Evolutionary conservation across 1,284 basidiomycete species (phyloP).

Genomic region (Mycosarcoma mackinlayi): DNA sequence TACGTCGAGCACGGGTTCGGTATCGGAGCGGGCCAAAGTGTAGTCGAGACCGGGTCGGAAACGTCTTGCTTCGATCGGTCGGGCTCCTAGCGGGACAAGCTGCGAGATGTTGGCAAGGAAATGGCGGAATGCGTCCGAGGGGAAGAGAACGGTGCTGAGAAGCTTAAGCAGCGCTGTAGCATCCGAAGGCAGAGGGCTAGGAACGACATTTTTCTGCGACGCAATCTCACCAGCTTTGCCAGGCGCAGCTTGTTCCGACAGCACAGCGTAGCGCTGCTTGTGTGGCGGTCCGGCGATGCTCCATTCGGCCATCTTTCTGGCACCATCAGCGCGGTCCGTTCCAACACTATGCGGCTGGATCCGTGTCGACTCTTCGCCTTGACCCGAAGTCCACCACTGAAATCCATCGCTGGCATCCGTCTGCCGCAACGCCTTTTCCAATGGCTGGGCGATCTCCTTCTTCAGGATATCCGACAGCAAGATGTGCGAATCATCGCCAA

Average conservation of each 20-base stretch:
- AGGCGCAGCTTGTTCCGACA: slow-evolving; percentile 37
- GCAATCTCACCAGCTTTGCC: slow-evolving; percentile 39
- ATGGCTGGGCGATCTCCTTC: slow-evolving; percentile 57
- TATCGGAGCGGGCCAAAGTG: slow-evolving; percentile 90
- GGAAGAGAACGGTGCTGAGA: slow-evolving; percentile 71
- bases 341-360: slow-evolving; percentile 59
- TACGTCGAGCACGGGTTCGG: slow-evolving; percentile 80
- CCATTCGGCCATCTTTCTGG: slow-evolving; percentile 72
- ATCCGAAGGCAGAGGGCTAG: slow-evolving; percentile 42
- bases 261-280: slow-evolving; percentile 88
- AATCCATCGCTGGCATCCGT: slow-evolving; percentile 76
- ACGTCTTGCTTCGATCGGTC: slow-evolving; percentile 78
- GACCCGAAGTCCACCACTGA: slow-evolving; percentile 58
- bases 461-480: slow-evolving; percentile 71
- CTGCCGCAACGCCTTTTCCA: slow-evolving; percentile 54
- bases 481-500: slow-evolving; percentile 87
- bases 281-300: slow-evolving; percentile 85
- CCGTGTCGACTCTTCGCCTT: slow-evolving; percentile 39
- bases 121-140: slow-evolving; percentile 85
- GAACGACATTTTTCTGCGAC: slow-evolving; percentile 9
- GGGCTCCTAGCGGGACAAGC: slow-evolving; percentile 79
- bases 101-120: slow-evolving; percentile 86
- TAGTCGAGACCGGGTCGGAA: slow-evolving; percentile 95
- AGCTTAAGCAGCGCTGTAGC: slow-evolving; percentile 52
- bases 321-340: slow-evolving; percentile 21